Conservation (phyloP, 2,329 filamentous ascomycete species). For the Neonectria sp. region DNA sequence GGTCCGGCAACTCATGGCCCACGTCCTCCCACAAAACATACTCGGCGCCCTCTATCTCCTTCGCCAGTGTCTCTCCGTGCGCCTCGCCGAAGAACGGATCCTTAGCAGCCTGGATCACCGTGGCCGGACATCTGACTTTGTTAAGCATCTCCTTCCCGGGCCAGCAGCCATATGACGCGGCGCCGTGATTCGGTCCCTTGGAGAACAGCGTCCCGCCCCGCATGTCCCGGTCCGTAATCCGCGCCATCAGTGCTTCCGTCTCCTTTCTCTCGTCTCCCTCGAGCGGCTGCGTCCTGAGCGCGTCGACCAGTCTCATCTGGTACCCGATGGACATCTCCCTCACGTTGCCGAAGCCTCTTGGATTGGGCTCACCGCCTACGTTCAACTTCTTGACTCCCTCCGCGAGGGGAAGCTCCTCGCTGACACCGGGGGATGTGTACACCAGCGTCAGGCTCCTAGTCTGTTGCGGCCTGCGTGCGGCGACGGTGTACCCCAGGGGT, state of each 20-base stretch:
- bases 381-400: background rate
- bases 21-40: slow-evolving; percentile 44
- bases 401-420: slow-evolving; percentile 30
- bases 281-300: slow-evolving; percentile 27
- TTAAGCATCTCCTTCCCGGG: slow-evolving; percentile 43
- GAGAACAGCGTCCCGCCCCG: slow-evolving; percentile 46
- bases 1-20: slow-evolving; percentile 39
- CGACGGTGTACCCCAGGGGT: slow-evolving; percentile 41
- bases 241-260: slow-evolving; percentile 1
- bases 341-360: slow-evolving; percentile 6
- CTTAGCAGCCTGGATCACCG: slow-evolving; percentile 48
- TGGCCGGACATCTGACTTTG: slow-evolving; percentile 44
- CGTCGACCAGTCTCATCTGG: slow-evolving; percentile 20
- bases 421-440: slow-evolving; percentile 41
- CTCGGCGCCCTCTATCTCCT: slow-evolving; percentile 38
- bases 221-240: slow-evolving; percentile 30
- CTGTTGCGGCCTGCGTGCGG: slow-evolving; percentile 34
- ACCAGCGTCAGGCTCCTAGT: slow-evolving; percentile 44
- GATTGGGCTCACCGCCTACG: slow-evolving; percentile 6
- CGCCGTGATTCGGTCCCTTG: slow-evolving; percentile 47
- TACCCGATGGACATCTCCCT: slow-evolving; percentile 16
- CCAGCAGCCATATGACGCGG: slow-evolving; percentile 41
- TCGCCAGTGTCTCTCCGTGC: slow-evolving; percentile 46
- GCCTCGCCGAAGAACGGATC: slow-evolving; percentile 48
- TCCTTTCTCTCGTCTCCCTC: slow-evolving; percentile 23